Evolutionary conservation across 345 rosid species (phyloP).

Genomic region (Litchi chinensis): DNA sequence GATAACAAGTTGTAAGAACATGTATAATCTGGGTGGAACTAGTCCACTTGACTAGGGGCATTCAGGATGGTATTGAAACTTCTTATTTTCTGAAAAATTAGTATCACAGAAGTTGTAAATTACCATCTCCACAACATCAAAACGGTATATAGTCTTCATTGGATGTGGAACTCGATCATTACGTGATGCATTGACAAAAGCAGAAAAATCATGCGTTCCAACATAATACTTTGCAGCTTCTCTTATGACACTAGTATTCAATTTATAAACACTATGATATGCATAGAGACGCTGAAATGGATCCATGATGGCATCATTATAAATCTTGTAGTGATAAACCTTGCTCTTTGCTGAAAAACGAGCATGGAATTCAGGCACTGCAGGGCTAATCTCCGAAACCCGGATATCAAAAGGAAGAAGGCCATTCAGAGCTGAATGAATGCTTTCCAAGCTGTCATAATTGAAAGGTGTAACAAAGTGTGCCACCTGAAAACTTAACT

Average conservation of each 20-base stretch:
- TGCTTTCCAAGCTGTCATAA: slow-evolving; percentile 60
- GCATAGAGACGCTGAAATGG: slow-evolving; percentile 74
- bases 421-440: slow-evolving; percentile 82
- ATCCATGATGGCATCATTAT: slow-evolving; percentile 73
- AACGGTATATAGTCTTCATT: slow-evolving; percentile 65
- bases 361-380: slow-evolving; percentile 79
- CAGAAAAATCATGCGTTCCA: slow-evolving; percentile 82
- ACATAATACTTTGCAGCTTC: slow-evolving; percentile 71
- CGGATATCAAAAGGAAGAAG: slow-evolving; percentile 84
- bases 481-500: slow-evolving; percentile 65
- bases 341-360: slow-evolving; percentile 77
- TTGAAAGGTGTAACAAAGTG: slow-evolving; percentile 90
- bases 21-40: background rate
- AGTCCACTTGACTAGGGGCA: background rate
- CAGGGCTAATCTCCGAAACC: slow-evolving; percentile 81
- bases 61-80: background rate
- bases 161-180: slow-evolving; percentile 69
- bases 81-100: slow-evolving; percentile 13
- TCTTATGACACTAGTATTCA: slow-evolving; percentile 58
- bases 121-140: slow-evolving; percentile 76
- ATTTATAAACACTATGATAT: slow-evolving; percentile 62
- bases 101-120: slow-evolving; percentile 10
- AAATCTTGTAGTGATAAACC: slow-evolving; percentile 80
- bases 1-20: background rate
- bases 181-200: slow-evolving; percentile 78